These are phyloP conservation scores for Coccomyxa sp. DNA, from an alignment of 139 green algal species.

Conservation along the genomic window DNA sequence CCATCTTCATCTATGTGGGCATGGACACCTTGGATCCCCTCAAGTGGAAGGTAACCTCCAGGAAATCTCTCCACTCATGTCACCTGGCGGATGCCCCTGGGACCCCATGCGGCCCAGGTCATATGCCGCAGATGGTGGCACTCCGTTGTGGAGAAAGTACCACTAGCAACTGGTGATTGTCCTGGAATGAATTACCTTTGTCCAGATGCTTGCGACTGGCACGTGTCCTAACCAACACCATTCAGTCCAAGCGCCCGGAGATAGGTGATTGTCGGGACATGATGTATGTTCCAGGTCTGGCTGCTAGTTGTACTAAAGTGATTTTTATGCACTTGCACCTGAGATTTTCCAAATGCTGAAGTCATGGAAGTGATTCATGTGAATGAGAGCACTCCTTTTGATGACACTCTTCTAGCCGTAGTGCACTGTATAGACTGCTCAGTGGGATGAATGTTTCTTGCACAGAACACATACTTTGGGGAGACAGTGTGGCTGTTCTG, in stretches of 20 bases:
- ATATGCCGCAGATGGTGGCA: not conserved
- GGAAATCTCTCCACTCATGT: not conserved
- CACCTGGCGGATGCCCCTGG: too few species aligned
- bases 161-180: not conserved
- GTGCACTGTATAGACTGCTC: not conserved
- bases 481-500: slow-evolving; percentile 58
- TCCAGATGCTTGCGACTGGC: too few species aligned
- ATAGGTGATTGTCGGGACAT: too few species aligned
- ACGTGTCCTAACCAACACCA: too few species aligned
- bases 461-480: slow-evolving; percentile 37
- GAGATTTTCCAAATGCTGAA: not conserved
- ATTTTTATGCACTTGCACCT: not conserved
- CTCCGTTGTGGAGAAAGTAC: not conserved
- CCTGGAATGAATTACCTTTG: too few species aligned
- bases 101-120: too few species aligned
- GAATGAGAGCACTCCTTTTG: not conserved
- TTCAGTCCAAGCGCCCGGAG: too few species aligned
- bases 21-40: slow-evolving; percentile 72
- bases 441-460: not conserved
- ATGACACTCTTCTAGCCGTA: not conserved
- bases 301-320: not conserved
- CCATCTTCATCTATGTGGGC: slow-evolving; percentile 83
- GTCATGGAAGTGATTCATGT: not conserved
- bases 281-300: not conserved
- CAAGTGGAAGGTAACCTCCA: slow-evolving; percentile 60